Evolutionary conservation across 345 rosid species (phyloP).

Genomic region (Lumnitzera racemosa): DNA sequence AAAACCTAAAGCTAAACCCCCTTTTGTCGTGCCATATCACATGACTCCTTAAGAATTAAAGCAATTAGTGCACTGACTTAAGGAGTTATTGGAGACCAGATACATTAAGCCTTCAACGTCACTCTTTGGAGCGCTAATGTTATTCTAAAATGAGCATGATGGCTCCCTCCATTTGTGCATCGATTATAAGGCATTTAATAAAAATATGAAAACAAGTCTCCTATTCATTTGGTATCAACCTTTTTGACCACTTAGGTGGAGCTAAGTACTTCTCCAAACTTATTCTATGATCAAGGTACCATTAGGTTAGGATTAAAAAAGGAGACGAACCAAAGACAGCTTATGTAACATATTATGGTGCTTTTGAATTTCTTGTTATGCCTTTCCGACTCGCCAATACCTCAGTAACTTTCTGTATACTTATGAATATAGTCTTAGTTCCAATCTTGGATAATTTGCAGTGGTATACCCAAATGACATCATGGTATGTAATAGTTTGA

Average conservation of each 20-base stretch:
- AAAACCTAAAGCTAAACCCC: too few species aligned
- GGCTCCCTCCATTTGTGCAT: neutral
- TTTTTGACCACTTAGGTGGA: neutral
- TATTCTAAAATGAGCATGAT: neutral
- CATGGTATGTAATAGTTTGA: too few species aligned
- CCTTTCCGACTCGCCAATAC: neutral
- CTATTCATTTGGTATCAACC: neutral
- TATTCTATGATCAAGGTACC: neutral
- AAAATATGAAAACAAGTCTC: neutral
- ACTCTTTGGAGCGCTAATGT: neutral
- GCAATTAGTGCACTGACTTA: too few species aligned
- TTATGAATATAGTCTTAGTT: neutral
- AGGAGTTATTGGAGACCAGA: too few species aligned
- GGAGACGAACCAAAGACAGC: neutral
- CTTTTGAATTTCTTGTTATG: slow-evolving; percentile 3
- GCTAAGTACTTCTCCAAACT: slow-evolving; percentile 1
- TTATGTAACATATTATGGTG: neutral
- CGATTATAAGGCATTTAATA: neutral
- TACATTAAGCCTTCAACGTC: neutral
- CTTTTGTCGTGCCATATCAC: too few species aligned
- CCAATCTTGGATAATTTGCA: too few species aligned
- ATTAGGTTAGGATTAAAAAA: neutral
- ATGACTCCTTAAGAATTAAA: too few species aligned
- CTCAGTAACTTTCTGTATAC: neutral
- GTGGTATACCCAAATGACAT: too few species aligned